Evolutionary conservation across 1,284 basidiomycete species (phyloP), one percentile per base, ranked within the genome.

Genomic region (Ustanciosporium gigantosporum): DNA sequence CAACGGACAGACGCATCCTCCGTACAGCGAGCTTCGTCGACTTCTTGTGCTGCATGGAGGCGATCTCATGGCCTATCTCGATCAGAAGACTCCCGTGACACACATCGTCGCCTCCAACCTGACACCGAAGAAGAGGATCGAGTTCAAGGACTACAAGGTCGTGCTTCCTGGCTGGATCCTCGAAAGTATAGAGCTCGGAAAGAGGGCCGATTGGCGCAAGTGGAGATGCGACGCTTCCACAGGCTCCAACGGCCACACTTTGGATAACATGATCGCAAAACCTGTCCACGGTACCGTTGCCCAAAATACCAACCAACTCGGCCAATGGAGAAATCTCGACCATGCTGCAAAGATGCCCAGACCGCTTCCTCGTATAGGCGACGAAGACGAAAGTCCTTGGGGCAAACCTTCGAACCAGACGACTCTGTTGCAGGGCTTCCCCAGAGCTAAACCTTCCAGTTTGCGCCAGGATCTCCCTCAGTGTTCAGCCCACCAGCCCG

Each of bases 31-130:
- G 41, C 80, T 97, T 1, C 84, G 90, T 3, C 82, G 86, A 59
- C 81, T 96, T 45, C 87, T 97, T 29, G 79, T 94, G 3, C 81
- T 86, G 46, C 84, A 94, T 66, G 94, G 92, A 6, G 93, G 92
- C 3, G 80, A 84, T 14, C 91, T 88, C 55, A 86, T 90, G 46
- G 85, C 91, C 0, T 93, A 92, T 75, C 82, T 94, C 19, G 88
- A 89, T 76, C 85, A 83, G 77, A 91, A 91, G 76, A 41, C 51
- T 14, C 60, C 68, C 9, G 56, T 58, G 31, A 92, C 90, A 0
- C 91, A 93, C 74, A 87, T 97, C 62, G 82, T 98, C 46, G 93
- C 94, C 0, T 88, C 87, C 48, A 87, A 89, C 19, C 83, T 98
- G 25, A 96, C 94, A 0, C 87, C 91, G 0, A 86, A 86, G 42